Evolutionary conservation across 2,329 filamentous ascomycete species (phyloP), one percentile per base, ranked within the genome.

Genomic region (Apiospora arundinis): DNA sequence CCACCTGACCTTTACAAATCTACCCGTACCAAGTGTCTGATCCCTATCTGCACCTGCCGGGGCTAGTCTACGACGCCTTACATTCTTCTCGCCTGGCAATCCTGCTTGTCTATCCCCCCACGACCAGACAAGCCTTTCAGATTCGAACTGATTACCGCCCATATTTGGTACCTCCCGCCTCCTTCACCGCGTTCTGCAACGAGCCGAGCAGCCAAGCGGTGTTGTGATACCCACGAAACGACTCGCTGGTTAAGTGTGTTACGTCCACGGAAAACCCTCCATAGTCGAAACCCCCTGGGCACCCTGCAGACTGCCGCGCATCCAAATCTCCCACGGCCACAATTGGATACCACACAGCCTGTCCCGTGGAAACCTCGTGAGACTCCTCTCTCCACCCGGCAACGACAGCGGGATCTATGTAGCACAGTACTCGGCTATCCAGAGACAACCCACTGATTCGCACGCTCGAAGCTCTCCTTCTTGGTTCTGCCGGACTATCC

Each of bases 371-470:
- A 74, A 75, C 73, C 75, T 75, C 76, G 80, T 81, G 79, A 78
- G 75, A 80, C 79, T 74, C 75, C 73, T 74, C 73, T 73, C 76
- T 75, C 75, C 76, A 76, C 76, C 77, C 77, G 77, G 80, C 74
- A 76, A 79, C 79, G 77, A 79, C 79, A 78, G 79, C 81, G 76
- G 78, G 77, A 80, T 81, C 79, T 79, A 73, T 81, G 82, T 82
- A 75, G 77, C 79, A 83, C 82, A 75, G 72, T 74, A 78, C 79
- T 80, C 80, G 80, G 78, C 74, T 80, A 80, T 79, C 78, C 78
- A 81, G 78, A 78, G 76, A 79, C 78, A 77, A 73, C 74, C 76
- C 74, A 77, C 78, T 81, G 77, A 77, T 71, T 78, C 74, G 70
- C 75, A 72, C 71, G 70, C 72, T 74, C 75, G 74, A 73, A 74